Evolutionary conservation across 2,329 filamentous ascomycete species (phyloP).

Genomic region (Aaosphaeria arxii): DNA sequence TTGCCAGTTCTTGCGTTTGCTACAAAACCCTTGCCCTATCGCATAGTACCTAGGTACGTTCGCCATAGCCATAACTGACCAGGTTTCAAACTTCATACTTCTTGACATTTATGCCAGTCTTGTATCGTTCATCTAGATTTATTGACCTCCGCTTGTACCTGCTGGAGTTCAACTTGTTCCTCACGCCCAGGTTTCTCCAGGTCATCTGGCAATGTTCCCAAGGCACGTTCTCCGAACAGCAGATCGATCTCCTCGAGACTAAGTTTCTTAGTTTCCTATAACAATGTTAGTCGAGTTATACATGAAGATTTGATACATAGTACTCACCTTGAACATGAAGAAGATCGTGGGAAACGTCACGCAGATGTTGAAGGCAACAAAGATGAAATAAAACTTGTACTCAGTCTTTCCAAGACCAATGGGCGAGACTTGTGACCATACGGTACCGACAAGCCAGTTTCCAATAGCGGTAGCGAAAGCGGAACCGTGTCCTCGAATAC

Average conservation of each 20-base stretch:
- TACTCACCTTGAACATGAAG: conserved; percentile 47
- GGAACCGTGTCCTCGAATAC: conserved; percentile 59
- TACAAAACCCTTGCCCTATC: too few species aligned
- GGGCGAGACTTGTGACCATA: conserved; percentile 59
- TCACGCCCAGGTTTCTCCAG: conserved; percentile 28
- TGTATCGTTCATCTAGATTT: background rate
- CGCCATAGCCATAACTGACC: too few species aligned
- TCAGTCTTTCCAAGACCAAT: conserved; percentile 48
- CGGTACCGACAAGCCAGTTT: conserved; percentile 58
- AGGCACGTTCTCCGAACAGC: conserved; percentile 52
- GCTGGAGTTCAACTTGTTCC: conserved; percentile 19
- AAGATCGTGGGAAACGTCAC: conserved; percentile 48
- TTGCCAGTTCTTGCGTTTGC: too few species aligned
- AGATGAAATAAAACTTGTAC: conserved; percentile 59
- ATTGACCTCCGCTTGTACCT: conserved; percentile 10
- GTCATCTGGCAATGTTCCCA: conserved; percentile 47
- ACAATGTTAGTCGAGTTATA: background rate
- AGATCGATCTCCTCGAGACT: conserved; percentile 58
- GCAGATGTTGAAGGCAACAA: conserved; percentile 50
- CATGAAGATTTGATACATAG: background rate
- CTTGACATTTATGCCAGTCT: too few species aligned
- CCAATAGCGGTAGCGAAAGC: conserved; percentile 58
- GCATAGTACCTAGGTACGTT: too few species aligned
- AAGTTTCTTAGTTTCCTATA: conserved; percentile 40
- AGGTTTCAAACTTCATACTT: too few species aligned